A percentile compares a stretch with the other conserved stretches of the same genome.
These are phyloP conservation scores for Elaphomyces granulatus DNA, from an alignment of 495 filamentous ascomycete species.

Conservation along the genomic window DNA sequence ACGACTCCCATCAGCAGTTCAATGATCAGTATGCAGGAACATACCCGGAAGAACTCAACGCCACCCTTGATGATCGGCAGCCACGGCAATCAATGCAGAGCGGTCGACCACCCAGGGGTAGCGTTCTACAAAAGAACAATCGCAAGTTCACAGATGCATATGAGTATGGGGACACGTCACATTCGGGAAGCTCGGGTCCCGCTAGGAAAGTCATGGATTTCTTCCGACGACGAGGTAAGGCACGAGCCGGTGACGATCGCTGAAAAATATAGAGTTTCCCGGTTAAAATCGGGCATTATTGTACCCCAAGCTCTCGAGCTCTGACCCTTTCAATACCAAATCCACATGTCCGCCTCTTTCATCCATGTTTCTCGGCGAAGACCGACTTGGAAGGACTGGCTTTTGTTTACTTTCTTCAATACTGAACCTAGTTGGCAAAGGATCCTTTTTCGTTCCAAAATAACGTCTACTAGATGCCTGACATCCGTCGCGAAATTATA, in stretches of 20 bases:
- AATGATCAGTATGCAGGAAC: slow-evolving; percentile 22
- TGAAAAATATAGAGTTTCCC: slow-evolving; percentile 14
- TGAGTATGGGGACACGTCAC: slow-evolving; percentile 53
- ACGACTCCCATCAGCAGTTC: slow-evolving; percentile 17
- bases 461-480: background rate
- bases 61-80: slow-evolving; percentile 13
- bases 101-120: slow-evolving; percentile 32
- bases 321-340: slow-evolving; percentile 3
- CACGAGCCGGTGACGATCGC: slow-evolving; percentile 46
- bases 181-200: slow-evolving; percentile 70
- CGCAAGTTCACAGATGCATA: slow-evolving; percentile 84
- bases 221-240: slow-evolving; percentile 76
- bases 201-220: slow-evolving; percentile 95
- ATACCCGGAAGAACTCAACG: slow-evolving; percentile 3
- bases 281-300: background rate
- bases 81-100: slow-evolving; percentile 31
- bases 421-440: background rate
- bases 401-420: background rate
- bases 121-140: slow-evolving; percentile 65
- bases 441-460: background rate
- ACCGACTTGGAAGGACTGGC: background rate
- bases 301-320: slow-evolving; percentile 3
- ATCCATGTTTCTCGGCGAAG: background rate
- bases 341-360: background rate
- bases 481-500: background rate